Percentiles rank a stretch among this genome's conserved stretches.
Evolutionary conservation across 208 protist genomes (phyloP).

Genomic region (Acanthamoeba healyi): DNA sequence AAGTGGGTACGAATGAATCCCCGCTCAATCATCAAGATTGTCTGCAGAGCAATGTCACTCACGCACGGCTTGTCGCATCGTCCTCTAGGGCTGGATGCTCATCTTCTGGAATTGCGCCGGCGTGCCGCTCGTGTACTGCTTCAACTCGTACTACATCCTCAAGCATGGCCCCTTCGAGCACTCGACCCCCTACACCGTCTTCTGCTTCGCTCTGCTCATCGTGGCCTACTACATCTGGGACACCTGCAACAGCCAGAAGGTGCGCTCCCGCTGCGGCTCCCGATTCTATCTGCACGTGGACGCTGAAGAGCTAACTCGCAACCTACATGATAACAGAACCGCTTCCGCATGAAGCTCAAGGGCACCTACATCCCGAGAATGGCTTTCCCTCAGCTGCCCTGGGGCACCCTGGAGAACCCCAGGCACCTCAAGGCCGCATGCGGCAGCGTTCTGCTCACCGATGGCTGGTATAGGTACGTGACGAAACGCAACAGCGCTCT

Average conservation of each 20-base stretch:
- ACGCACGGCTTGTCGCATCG: too few species aligned
- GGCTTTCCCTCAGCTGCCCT: conserved; percentile 95
- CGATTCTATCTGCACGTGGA: too few species aligned
- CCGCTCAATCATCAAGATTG: too few species aligned
- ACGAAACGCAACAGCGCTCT: too few species aligned
- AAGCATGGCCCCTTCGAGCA: conserved; percentile 65
- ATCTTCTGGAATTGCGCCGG: conserved; percentile 96
- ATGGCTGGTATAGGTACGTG: conserved; percentile 92
- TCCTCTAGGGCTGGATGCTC: conserved; percentile 90
- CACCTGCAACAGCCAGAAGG: conserved; percentile 95
- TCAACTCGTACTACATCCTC: conserved; percentile 93
- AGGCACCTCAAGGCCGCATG: conserved; percentile 92
- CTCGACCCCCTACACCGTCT: conserved; percentile 82
- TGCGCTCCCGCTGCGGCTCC: conserved; percentile 77
- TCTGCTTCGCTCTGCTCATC: conserved; percentile 90
- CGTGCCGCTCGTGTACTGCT: conserved; percentile 96
- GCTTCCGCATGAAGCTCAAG: conserved; percentile 93
- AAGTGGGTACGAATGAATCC: conserved; percentile 96
- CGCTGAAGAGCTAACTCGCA: too few species aligned
- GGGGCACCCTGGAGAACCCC: conserved; percentile 94
- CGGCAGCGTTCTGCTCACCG: conserved; percentile 93
- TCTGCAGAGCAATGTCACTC: too few species aligned
- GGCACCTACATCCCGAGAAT: conserved; percentile 90
- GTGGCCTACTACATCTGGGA: conserved; percentile 96
- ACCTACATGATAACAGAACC: conserved; percentile 23